Base-by-base conservation (phyloP, 2,329 filamentous ascomycete species). In the Akanthomyces muscarius region DNA sequence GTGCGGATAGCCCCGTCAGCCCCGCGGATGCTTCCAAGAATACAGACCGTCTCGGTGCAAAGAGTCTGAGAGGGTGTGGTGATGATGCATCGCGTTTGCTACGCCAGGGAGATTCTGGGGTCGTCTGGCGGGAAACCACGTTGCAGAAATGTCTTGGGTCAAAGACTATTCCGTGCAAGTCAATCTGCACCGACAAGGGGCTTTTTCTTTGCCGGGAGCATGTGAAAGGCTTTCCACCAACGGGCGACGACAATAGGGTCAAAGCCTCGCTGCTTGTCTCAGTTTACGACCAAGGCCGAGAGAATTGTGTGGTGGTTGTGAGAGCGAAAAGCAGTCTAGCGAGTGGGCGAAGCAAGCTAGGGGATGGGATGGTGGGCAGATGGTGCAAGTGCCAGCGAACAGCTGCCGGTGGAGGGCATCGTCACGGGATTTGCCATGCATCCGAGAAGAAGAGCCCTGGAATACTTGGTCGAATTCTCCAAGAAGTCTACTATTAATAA, bases 201-300 rank as follows among this genome's bases (percentile, higher is more conserved):
- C 28, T 7, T 33, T 13, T 5, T 61, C 18, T 33, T 47, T 30
- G 6, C 11, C 7, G n/a, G 16, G 23, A 58, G 36, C 57, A 61
- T 64, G 51, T 57, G 56, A 51, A 63, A n/a, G 54, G 47, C 13
- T 25, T 59, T 61, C 62, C 52, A 63, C 61, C 65, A 63, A 63
- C 56, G 47, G 66, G 44, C 52, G 65, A 62, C 41, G 47, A 61
- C 62, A 60, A 57, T 57, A 53, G 52, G 61, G 60, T 59, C 63
- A 61, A 66, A 65, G 67, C 65, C 65, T 64, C 67, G 60, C 66
- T 68, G 68, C 56, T 57, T 70, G 69, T 71, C 69, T 71, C 69
- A 69, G 56, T 66, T 68, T 58, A 57, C 53, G 63, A 48, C n/a
- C 52, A 16, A 30, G 52, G 16, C 8, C 21, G 41, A 41, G 47